A percentile compares a stretch with the other conserved stretches of the same genome.
These are phyloP conservation scores for Geotrichum aggregatum DNA, from an alignment of 1,139 yeast species.

Conservation along the genomic window DNA sequence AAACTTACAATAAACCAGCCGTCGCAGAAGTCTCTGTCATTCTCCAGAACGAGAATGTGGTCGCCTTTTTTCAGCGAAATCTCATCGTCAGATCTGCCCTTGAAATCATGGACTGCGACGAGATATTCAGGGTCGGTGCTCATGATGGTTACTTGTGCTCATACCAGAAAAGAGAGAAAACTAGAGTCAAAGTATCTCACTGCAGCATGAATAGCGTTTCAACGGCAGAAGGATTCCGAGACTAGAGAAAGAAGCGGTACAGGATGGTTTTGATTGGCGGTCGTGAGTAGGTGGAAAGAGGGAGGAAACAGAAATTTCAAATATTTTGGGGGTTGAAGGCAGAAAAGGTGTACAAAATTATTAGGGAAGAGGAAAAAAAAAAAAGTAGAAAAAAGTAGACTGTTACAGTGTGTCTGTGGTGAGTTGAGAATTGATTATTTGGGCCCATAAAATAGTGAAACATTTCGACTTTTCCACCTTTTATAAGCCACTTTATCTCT, in stretches of 20 bases:
- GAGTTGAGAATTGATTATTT: too few relatives aligned
- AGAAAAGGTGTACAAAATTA: neutral
- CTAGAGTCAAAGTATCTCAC: too few relatives aligned
- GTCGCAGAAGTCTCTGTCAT: constrained; percentile 88
- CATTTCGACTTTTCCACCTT: neutral
- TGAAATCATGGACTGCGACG: constrained; percentile 75
- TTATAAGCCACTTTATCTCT: too few relatives aligned
- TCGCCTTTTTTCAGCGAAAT: constrained; percentile 77
- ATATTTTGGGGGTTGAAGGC: neutral
- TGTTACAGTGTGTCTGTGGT: too few relatives aligned
- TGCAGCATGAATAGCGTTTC: too few relatives aligned
- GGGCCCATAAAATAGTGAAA: neutral
- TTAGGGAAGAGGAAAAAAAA: neutral
- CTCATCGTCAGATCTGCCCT: constrained; percentile 85
- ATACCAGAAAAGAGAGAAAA: too few relatives aligned
- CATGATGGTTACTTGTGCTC: neutral
- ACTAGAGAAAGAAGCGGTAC: neutral
- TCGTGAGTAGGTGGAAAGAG: neutral
- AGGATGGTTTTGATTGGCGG: too few relatives aligned
- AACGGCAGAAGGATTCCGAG: neutral
- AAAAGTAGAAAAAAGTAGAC: neutral
- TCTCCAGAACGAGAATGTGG: constrained; percentile 82
- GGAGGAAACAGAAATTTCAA: neutral
- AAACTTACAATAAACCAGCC: constrained; percentile 79
- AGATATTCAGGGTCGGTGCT: constrained; percentile 32